phyloP scores from a whole-genome alignment of 345 rosid genomes.

The Boechera divaricarpa region DNA sequence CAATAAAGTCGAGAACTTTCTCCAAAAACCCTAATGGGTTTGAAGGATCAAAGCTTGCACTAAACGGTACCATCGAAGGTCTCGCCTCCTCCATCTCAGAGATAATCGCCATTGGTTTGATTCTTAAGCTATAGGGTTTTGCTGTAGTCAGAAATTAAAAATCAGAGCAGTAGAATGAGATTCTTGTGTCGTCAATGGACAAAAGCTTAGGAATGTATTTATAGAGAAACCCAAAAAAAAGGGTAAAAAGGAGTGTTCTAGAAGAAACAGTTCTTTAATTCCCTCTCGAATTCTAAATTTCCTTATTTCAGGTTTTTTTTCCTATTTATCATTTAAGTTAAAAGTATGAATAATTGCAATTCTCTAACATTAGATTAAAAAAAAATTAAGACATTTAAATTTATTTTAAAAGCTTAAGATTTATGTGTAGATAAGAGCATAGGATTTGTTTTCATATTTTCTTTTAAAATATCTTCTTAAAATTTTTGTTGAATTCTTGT shows the following conservation, averaged over 20 bases:
- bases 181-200: neutral
- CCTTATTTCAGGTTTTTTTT: neutral
- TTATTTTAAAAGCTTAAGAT: neutral
- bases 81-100: constrained; percentile 55
- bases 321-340: neutral
- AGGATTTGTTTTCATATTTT: neutral
- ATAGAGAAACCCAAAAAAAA: constrained; percentile 10
- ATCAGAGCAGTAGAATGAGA: neutral
- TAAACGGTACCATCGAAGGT: constrained; percentile 46
- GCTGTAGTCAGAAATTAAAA: neutral
- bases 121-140: constrained; percentile 5
- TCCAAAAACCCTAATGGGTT: constrained; percentile 70
- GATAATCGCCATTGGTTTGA: constrained; percentile 67
- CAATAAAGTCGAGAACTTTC: constrained; percentile 70
- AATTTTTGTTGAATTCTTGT: constrained; percentile 20
- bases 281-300: neutral
- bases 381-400: neutral
- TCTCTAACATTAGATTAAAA: neutral
- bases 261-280: constrained; percentile 1
- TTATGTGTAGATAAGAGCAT: neutral
- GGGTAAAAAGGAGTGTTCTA: constrained; percentile 21
- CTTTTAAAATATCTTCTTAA: neutral
- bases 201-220: constrained; percentile 4
- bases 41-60: constrained; percentile 62
- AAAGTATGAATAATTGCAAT: constrained; percentile 1